Conservation (phyloP, 2,329 filamentous ascomycete genomes). For the Aspergillus bombycis region DNA sequence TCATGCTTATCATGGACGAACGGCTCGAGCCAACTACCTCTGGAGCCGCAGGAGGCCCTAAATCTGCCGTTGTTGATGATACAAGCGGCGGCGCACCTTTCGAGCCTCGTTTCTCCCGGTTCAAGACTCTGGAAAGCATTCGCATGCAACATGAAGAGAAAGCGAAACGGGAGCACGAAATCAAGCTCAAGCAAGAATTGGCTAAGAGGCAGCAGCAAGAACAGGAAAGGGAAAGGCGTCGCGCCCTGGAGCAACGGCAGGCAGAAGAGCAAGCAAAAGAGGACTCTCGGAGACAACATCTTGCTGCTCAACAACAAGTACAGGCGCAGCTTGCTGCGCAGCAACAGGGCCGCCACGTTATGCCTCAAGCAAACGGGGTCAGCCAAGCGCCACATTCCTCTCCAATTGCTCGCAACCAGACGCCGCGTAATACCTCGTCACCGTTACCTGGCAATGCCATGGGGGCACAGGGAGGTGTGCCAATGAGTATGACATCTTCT, state of each 20-base stretch:
- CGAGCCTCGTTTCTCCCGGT: constrained; percentile 84
- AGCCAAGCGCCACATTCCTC: constrained; percentile 50
- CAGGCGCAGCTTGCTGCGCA: constrained; percentile 45
- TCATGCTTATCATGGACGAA: constrained; percentile 92
- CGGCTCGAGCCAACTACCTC: constrained; percentile 66
- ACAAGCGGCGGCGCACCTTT: constrained; percentile 73
- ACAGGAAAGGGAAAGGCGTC: constrained; percentile 52
- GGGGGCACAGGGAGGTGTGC: constrained; percentile 42
- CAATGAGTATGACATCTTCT: constrained; percentile 50
- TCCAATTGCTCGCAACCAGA: constrained; percentile 51
- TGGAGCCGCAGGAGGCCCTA: constrained; percentile 59
- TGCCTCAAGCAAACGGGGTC: constrained; percentile 48
- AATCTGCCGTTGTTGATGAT: constrained; percentile 71
- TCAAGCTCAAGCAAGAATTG: constrained; percentile 54
- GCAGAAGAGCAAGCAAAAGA: constrained; percentile 48
- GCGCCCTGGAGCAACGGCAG: constrained; percentile 47
- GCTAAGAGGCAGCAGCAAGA: constrained; percentile 52
- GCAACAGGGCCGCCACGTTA: constrained; percentile 57
- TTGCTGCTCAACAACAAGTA: constrained; percentile 53
- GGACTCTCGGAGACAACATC: constrained; percentile 42
- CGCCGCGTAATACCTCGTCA: constrained; percentile 50
- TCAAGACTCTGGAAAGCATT: constrained; percentile 88
- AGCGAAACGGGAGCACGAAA: constrained; percentile 51
- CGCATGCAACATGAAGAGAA: constrained; percentile 76
- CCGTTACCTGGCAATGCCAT: constrained; percentile 46